Evolutionary conservation across 768 basidiomycete species (phyloP), one percentile per base, ranked within the genome.

Genomic region (Rhodotorula sphaerocarpa): DNA sequence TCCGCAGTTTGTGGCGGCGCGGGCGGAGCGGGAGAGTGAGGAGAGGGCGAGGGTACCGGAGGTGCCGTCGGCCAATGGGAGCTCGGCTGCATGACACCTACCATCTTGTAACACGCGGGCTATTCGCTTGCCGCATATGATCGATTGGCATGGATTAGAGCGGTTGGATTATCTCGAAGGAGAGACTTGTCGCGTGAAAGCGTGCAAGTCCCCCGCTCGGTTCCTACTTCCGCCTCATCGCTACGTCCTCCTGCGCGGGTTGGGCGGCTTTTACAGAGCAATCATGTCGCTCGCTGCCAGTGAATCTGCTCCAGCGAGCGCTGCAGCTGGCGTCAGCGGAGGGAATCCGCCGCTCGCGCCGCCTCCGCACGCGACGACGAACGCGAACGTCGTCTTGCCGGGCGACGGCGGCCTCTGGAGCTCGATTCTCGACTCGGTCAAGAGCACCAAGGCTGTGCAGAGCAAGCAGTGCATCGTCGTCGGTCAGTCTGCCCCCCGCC

Each of bases 391-490:
- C 18, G 41, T 42, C 14, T 47, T 46, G 27, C 47, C 53, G 0
- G 82, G 39, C 14, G 27, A 57, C 20, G 50, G 84, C 69, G 87
- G 92, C 70, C 78, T 96, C 44, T 97, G 93, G 93, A 86, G 85
- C 5, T 87, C 88, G 18, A 96, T 97, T 69, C 80, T 97, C 7
- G 85, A 91, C 76, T 84, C 86, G 18, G 85, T 93, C 30, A 87
- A 89, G 3, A 83, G 84, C 33, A 82, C 86, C 42, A 82, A 88
- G 56, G 83, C 86, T 16, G 86, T 84, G 72, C 87, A 87, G 21
- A 85, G 87, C 25, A 95, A 92, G 76, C 88, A 92, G 73, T 79
- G 93, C 31, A 78, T 97, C 48, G 70, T 96, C 2, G 82, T 96
- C 6, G 91, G 77, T 76, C 42, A 54, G 75, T 70, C 23, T 5